Conservation (phyloP, 257 asterid species). For the Plantago elongata region DNA sequence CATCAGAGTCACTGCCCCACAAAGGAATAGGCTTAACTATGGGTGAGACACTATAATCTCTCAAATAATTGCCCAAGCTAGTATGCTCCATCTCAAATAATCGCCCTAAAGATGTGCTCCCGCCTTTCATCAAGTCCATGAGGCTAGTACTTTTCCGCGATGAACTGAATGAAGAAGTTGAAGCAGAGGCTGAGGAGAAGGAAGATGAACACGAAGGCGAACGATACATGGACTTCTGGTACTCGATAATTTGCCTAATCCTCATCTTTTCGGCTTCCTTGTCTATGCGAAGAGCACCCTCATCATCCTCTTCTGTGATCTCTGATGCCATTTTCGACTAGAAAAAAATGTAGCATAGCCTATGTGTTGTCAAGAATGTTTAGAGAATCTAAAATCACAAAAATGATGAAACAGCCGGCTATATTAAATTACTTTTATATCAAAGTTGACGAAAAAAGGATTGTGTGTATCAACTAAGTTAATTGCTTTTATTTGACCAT, state of each 20-base stretch:
- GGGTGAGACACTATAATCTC: constrained; percentile 59
- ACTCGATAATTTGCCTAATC: constrained; percentile 40
- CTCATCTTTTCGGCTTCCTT: constrained; percentile 36
- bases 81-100: constrained; percentile 72
- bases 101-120: constrained; percentile 61
- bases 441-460: constrained; percentile 8
- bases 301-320: constrained; percentile 33
- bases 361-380: background rate
- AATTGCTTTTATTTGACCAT: background rate
- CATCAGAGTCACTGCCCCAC: constrained; percentile 46
- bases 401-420: constrained; percentile 36
- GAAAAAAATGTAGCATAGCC: background rate
- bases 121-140: constrained; percentile 58
- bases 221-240: constrained; percentile 51
- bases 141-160: constrained; percentile 36
- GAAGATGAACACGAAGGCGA: constrained; percentile 32
- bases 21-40: constrained; percentile 38
- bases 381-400: constrained; percentile 10
- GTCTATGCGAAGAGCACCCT: constrained; percentile 10
- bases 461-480: background rate
- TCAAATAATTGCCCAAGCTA: constrained; percentile 45
- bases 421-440: constrained; percentile 6
- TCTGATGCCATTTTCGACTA: constrained; percentile 44
- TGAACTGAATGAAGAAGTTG: constrained; percentile 30
- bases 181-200: constrained; percentile 24